Evolutionary conservation across 2,329 filamentous ascomycete species (phyloP).

Genomic region (Aspergillus melleus): DNA sequence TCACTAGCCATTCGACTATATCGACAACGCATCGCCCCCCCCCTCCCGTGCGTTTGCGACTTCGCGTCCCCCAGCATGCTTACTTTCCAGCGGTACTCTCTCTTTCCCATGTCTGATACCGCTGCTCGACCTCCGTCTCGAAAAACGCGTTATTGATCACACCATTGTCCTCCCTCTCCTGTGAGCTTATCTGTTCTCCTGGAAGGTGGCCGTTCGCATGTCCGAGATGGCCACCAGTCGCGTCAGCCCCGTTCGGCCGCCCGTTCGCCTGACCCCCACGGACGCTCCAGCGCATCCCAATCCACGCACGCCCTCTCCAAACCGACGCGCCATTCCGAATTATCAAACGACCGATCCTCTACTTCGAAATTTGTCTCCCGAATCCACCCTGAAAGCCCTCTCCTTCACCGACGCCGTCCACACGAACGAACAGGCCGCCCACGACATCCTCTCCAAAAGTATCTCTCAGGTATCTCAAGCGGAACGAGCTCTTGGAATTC

Average conservation of each 20-base stretch:
- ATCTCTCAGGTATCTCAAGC: constrained; percentile 57
- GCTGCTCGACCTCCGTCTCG: constrained; percentile 31
- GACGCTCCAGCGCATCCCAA: constrained; percentile 31
- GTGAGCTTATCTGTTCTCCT: constrained; percentile 13
- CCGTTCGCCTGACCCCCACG: constrained; percentile 29
- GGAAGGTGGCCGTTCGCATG: constrained; percentile 18
- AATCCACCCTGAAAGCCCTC: constrained; percentile 54
- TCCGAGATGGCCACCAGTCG: constrained; percentile 34
- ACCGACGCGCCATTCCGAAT: constrained; percentile 36
- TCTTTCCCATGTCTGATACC: constrained; percentile 25
- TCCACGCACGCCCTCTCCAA: constrained; percentile 41
- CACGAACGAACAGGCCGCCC: constrained; percentile 36
- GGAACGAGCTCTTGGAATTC: constrained; percentile 59
- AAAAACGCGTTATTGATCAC: constrained; percentile 19
- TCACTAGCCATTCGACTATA: background rate
- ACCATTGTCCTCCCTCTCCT: constrained; percentile 13
- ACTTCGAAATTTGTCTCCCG: constrained; percentile 54
- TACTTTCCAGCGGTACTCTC: constrained; percentile 30
- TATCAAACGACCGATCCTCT: constrained; percentile 48
- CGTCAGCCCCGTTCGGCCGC: constrained; percentile 30
- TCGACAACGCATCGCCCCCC: background rate
- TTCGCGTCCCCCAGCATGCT: constrained; percentile 37
- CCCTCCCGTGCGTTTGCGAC: background rate
- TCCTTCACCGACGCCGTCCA: constrained; percentile 43
- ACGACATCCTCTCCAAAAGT: constrained; percentile 47